Evolutionary conservation across 2,329 filamentous ascomycete genomes (phyloP), one percentile per base, ranked within the genome.

Genomic region (Pseudogymnoascus sp.): DNA sequence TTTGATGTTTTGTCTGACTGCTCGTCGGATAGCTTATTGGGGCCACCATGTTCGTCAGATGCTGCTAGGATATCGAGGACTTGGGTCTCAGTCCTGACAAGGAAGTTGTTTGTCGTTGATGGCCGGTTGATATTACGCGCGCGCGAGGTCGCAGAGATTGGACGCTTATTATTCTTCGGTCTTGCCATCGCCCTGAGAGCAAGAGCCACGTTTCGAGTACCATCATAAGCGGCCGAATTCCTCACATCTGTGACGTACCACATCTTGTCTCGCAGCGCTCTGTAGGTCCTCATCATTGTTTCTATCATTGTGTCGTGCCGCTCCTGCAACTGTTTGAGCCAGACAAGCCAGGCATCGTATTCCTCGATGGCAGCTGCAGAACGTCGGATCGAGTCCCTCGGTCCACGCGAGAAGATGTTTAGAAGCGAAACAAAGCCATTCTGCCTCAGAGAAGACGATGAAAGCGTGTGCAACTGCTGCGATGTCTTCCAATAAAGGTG

Each of bases 191-290:
- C 91, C 73, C 94, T 95, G 58, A 99, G 77, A 4, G 93, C 94
- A 63, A 89, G 82, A 5, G 91, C 90, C 54, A 97, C 87, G 65
- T 93, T 90, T 62, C 87, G 87, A 38, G 90, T 91, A 67, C 95
- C 88, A 63, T 94, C 90, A 69, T 97, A 97, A 8, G 86, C 85
- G 57, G 86, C 89, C 3, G 94, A 97, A 68, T 93, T 92, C 64
- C 90, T 88, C 28, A 97, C 92, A 72, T 97, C 91, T 1, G 90
- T 93, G 63, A 94, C 89, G 72, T 96, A 99, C 94, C 94, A 99
- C 90, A 97, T 96, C 78, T 97, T 97, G 72, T 96, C 90, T 41
- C 94, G 85, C 38, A 97, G 79, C 20, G 88, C 86, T 62, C 86
- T 84, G 37, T 94, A 79, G 4, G 84, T 84, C 62, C 80, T 79